Evolutionary conservation across 2,329 filamentous ascomycete genomes (phyloP), one percentile per base, ranked within the genome.

Genomic region (Fusarium redolens): DNA sequence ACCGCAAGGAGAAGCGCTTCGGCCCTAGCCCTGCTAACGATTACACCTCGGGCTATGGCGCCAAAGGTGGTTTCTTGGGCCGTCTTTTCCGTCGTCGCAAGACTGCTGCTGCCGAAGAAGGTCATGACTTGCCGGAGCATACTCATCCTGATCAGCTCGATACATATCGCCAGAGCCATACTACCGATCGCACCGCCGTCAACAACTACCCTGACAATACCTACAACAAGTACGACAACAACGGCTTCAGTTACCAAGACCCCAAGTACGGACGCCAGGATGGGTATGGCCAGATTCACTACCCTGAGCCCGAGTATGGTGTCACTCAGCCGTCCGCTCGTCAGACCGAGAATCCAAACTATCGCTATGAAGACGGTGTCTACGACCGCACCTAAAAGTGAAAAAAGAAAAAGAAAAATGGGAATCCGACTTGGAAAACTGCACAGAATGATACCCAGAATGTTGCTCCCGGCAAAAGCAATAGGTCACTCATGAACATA

Each of bases 1-100:
- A 93, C 85, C 90, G 91, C 83, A 91, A 91, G 77, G 91, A 93
- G 83, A 93, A 92, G 85, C 89, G 89, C 59, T 93, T 88, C 79
- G 92, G 92, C 18, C 92, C 82, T 50, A 65, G 77, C 66, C 79
- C 81, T 30, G 74, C 77, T 51, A 82, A 82, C 74, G 75, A 89
- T 82, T 94, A 94, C 84, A 93, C 92, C 35, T 86, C 83, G 35
- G 87, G 85, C 74, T 83, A 83, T 71, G 84, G 82, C 44, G 66
- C 76, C 56, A 69, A 71, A 45, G 71, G 72, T 31, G 78, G 81
- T 52, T 79, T 84, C 77, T 77, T 83, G 41, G 70, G 75, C 62
- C 79, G 77, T 47, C 74, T 84, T 59, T 80, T 82, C 67, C 75
- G 78, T 31, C 75, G 78, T 30, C 75, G 77, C 68, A 79, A 79